phyloP scores from a whole-genome alignment of 805 yeast genomes.

The Candida succiphila region DNA sequence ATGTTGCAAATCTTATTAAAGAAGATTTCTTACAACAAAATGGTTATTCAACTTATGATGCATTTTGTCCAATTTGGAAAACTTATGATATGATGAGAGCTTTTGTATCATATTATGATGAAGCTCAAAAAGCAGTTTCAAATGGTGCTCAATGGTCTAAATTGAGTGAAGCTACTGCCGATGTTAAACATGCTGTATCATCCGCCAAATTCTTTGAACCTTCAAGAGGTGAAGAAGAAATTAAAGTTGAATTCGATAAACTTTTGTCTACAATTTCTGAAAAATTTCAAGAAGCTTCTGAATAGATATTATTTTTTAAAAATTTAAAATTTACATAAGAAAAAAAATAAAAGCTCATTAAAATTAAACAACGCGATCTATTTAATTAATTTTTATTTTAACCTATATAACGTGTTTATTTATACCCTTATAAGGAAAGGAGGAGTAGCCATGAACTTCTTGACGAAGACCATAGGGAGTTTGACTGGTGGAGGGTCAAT shows the following conservation, averaged over 20 bases:
- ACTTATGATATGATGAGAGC: constrained; percentile 97
- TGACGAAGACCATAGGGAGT: constrained; percentile 51
- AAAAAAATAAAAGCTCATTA: background rate
- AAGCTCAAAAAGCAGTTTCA: constrained; percentile 94
- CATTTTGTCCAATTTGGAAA: constrained; percentile 99
- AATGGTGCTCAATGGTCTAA: constrained; percentile 94
- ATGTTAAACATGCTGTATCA: constrained; percentile 87
- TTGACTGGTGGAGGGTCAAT: constrained; percentile 48
- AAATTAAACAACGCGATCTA: background rate
- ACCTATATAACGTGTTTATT: background rate
- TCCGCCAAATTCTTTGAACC: constrained; percentile 97
- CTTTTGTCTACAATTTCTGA: constrained; percentile 71
- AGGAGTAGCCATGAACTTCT: constrained; percentile 44
- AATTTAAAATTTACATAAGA: background rate
- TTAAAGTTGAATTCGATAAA: constrained; percentile 66
- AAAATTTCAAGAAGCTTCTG: constrained; percentile 91
- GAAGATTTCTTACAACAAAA: constrained; percentile 99
- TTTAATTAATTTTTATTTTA: background rate
- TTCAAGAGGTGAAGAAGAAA: constrained; percentile 75
- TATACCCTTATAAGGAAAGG: too few relatives aligned
- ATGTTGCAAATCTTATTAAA: constrained; percentile 82
- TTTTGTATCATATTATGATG: constrained; percentile 84
- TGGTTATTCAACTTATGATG: constrained; percentile 97
- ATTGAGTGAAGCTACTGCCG: constrained; percentile 79
- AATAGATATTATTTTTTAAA: constrained; percentile 33